Evolutionary conservation across 345 rosid genomes (phyloP), one percentile per base, ranked within the genome.

Genomic region (Excoecaria agallocha): DNA sequence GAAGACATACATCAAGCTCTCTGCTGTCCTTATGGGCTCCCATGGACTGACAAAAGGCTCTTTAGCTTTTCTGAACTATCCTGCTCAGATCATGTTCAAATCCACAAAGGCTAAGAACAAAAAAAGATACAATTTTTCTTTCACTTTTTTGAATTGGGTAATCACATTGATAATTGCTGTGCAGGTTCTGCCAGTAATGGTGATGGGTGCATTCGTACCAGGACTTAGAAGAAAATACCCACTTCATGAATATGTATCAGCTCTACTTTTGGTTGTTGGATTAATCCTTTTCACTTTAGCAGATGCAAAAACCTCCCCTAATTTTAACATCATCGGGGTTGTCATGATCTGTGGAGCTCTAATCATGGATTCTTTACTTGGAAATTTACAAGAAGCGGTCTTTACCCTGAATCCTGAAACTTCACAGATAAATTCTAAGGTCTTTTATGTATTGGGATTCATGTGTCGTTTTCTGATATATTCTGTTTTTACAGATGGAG

Each of bases 1-100:
- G 98, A 88, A 86, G 80, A 90, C 98, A 49, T 94, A 94, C 73
- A 89, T 87, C 60, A 94, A 92, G 74, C 94, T 94, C 74, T 92
- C 98, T 79, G 98, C 94, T 19, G 97, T 94, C 76, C 91, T 94
- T 69, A 92, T 94, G 97, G 98, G 94, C 54, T 94, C 98, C 17
- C 94, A 90, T 83, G 98, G 98, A 22, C 85, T 94, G 50, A 94
- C 98, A 25, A 94, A 94, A 82, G 96, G 98, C 8, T 94, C 98
- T 55, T 78, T 94, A 71, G 98, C 98, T 80, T 94, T 86, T 66
- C 98, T 94, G 37, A 94, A 94, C 74, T 94, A 94, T 71, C 94
- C 97, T 57, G 94, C 93, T 49, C 97, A 92, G 57, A 87, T 92
- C 85, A 92, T 92, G 94, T 92, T 94, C 72, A 94, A 94, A 82